Evolutionary conservation across 2,329 filamentous ascomycete genomes (phyloP), one percentile per base, ranked within the genome.

Genomic region (Trichoderma sp.): DNA sequence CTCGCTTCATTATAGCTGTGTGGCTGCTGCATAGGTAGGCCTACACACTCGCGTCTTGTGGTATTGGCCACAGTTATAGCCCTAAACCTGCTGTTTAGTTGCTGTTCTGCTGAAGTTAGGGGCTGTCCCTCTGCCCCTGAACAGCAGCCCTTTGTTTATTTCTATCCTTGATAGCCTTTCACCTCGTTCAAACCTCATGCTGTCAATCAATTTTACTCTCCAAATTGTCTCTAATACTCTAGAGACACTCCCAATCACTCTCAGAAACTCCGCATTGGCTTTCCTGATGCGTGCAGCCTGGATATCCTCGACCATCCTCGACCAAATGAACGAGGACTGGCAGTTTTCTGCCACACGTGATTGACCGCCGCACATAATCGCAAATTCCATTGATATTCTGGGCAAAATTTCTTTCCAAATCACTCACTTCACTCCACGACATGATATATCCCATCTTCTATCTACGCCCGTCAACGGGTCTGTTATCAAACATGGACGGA

Each of bases 311-410:
- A 11, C 19, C 49, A 52, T 56, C 61, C 52, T 64, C 61, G 49
- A 64, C 35, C 5, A 43, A 7, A 13, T 16, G 33, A 49, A 55
- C 24, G 40, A 35, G 7, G 35, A 13, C 24, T 0, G 35, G 35
- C 24, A 64, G n/a, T 24, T 24, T 31, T 37, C 49, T 56, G 33
- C 61, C 61, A 19, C 61, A 64, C 61, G 61, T 64, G 61, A 64
- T 64, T 56, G 16, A n/a, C 37, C 61, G 52, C 61, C 52, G 29
- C 35, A 56, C 49, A 43, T 10, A 29, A 33, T 24, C 11, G 13
- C n/a, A 19, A 49, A 29, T 31, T 40, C 24, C 43, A 10, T 7
- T 2, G 16, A 21, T 55, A 56, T 21, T 64, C 24, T 29, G 4
- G 2, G n/a, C 49, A 40, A 8, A 7, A 29, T 5, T 5, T 37